A percentile compares a stretch with the other conserved stretches of the same genome.
Conservation (phyloP, 116 monocot species). For the Thalassia testudinum region DNA sequence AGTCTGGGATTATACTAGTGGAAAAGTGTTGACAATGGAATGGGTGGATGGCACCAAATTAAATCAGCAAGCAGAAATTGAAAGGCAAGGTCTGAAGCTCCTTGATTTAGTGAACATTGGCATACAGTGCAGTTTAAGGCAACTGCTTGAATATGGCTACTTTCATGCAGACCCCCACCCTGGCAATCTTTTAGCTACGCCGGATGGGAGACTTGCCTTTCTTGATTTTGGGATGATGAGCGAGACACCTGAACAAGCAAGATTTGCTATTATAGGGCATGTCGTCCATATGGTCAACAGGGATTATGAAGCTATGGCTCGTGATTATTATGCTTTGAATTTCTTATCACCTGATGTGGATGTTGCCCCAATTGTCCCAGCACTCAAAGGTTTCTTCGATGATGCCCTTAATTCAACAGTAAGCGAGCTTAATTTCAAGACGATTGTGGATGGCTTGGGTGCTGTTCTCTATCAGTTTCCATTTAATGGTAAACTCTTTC, state of each 20-base stretch:
- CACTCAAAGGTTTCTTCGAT: slow-evolving; percentile 79
- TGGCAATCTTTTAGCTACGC: slow-evolving; percentile 91
- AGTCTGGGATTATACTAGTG: slow-evolving; percentile 97
- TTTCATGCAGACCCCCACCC: slow-evolving; percentile 99
- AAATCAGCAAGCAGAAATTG: slow-evolving; percentile 87
- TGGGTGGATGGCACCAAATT: slow-evolving; percentile 94
- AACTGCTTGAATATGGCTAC: slow-evolving; percentile 91
- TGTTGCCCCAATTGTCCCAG: slow-evolving; percentile 94
- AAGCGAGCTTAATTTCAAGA: slow-evolving; percentile 95
- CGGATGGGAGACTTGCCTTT: slow-evolving; percentile 91
- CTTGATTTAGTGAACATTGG: slow-evolving; percentile 88
- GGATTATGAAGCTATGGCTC: slow-evolving; percentile 98
- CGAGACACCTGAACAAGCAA: slow-evolving; percentile 92
- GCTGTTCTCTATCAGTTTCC: slow-evolving; percentile 88
- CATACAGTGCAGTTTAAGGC: slow-evolving; percentile 94
- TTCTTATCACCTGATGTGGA: slow-evolving; percentile 82
- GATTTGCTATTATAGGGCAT: slow-evolving; percentile 90
- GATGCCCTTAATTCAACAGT: slow-evolving; percentile 87
- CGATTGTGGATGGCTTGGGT: slow-evolving; percentile 87
- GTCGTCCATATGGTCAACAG: slow-evolving; percentile 98
- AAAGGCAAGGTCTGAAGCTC: slow-evolving; percentile 76
- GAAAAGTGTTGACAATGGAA: slow-evolving; percentile 94
- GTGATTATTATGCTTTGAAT: slow-evolving; percentile 90
- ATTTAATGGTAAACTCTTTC: slow-evolving; percentile 62
- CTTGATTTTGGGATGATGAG: slow-evolving; percentile 99